These are phyloP conservation scores for Rugonectria rugulosa DNA, from an alignment of 2,329 filamentous ascomycete genomes.

Conservation along the genomic window DNA sequence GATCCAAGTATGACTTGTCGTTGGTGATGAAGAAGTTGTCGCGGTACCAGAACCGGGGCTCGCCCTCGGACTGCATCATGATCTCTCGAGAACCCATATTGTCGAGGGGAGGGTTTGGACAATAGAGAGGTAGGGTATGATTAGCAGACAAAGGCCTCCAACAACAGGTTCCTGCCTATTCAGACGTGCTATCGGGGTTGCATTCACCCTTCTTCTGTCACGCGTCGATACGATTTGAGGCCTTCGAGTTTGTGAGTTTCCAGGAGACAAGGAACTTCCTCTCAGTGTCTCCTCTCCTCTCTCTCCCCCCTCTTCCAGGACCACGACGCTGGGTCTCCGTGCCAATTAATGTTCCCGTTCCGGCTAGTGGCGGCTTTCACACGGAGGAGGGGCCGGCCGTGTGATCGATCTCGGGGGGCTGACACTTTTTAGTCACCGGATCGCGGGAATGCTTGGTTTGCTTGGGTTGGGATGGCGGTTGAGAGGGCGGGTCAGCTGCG, in stretches of 20 bases:
- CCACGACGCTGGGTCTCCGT: neutral
- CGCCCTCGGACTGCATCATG: constrained; percentile 41
- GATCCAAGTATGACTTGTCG: constrained; percentile 62
- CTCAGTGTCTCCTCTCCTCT: neutral
- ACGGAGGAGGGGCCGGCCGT: constrained; percentile 6
- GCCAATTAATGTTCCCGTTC: constrained; percentile 1
- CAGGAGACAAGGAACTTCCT: constrained; percentile 2
- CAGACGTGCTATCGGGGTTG: neutral
- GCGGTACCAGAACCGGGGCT: constrained; percentile 56
- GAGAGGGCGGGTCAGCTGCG: constrained; percentile 10
- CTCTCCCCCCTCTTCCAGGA: neutral
- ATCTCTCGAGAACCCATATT: constrained; percentile 39
- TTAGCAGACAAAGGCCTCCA: neutral
- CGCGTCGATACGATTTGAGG: constrained; percentile 5
- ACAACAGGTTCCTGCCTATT: neutral
- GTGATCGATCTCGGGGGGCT: constrained; percentile 19
- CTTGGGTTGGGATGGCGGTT: neutral
- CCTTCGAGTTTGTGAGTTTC: constrained; percentile 1
- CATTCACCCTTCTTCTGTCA: neutral
- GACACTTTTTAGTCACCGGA: constrained; percentile 12
- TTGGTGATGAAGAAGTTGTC: constrained; percentile 68
- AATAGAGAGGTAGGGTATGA: neutral
- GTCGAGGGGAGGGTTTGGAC: neutral
- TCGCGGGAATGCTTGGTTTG: constrained; percentile 13
- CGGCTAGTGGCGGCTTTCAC: constrained; percentile 22